Evolutionary conservation across 495 filamentous ascomycete species (phyloP).

Genomic region (Cercophora sp.): DNA sequence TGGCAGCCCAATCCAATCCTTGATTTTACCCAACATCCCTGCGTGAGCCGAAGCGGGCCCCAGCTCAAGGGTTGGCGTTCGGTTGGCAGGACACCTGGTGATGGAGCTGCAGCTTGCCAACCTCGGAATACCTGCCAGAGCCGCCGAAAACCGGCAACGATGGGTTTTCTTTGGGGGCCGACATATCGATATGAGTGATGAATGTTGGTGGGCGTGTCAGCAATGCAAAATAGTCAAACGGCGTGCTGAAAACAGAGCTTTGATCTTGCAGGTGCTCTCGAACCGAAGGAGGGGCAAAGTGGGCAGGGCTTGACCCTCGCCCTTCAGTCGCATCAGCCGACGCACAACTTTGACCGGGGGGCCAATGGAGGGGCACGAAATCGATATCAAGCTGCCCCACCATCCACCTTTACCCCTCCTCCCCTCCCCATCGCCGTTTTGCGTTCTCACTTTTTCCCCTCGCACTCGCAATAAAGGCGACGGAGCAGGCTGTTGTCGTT

Average conservation of each 20-base stretch:
- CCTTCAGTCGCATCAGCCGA: slow-evolving; percentile 25
- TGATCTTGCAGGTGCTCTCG: too few species aligned
- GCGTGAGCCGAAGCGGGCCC: background rate
- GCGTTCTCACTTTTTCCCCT: slow-evolving; percentile 22
- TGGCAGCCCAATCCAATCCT: slow-evolving; percentile 1
- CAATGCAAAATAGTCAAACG: too few species aligned
- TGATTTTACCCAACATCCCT: slow-evolving; percentile 2
- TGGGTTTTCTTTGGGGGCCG: too few species aligned
- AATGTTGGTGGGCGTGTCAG: too few species aligned
- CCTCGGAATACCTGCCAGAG: too few species aligned
- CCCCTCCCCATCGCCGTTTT: slow-evolving; percentile 19
- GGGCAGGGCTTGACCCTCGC: slow-evolving; percentile 36
- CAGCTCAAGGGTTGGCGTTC: background rate
- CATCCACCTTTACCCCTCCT: slow-evolving; percentile 28
- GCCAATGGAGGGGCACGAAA: slow-evolving; percentile 23
- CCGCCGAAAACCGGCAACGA: too few species aligned
- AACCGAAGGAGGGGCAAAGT: slow-evolving; percentile 30
- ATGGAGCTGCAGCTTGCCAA: background rate
- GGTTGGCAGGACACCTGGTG: too few species aligned
- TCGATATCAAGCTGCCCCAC: slow-evolving; percentile 26
- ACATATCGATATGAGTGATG: too few species aligned
- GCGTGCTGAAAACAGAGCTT: too few species aligned
- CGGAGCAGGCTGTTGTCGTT: slow-evolving; percentile 22
- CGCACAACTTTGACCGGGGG: slow-evolving; percentile 21
- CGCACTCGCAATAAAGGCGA: slow-evolving; percentile 24